Percentiles rank a stretch among this genome's conserved stretches.
Conservation (phyloP, 208 protist genomes). For the Blechomonas ayalai region DNA sequence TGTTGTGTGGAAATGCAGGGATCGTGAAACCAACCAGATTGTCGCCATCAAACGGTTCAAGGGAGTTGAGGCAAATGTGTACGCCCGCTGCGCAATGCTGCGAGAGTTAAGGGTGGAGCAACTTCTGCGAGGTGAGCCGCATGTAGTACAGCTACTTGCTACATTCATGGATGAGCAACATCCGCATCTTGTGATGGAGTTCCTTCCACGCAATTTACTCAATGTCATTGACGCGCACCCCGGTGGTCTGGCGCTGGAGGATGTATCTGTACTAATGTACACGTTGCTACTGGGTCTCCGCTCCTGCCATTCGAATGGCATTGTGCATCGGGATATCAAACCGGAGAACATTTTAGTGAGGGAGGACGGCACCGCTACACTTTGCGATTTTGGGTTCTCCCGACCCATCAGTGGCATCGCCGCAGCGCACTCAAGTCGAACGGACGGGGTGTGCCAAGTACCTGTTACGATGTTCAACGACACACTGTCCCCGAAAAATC, state of each 20-base stretch:
- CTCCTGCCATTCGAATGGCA: slow-evolving; percentile 86
- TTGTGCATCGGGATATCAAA: slow-evolving; percentile 92
- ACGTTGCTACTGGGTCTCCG: slow-evolving; percentile 85
- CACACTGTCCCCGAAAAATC: neutral
- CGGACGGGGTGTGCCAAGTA: neutral
- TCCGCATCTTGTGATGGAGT: slow-evolving; percentile 95
- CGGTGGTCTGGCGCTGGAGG: slow-evolving; percentile 34
- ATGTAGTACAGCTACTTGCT: slow-evolving; percentile 89
- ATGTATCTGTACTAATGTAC: slow-evolving; percentile 68
- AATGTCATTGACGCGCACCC: slow-evolving; percentile 72
- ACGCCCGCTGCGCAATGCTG: slow-evolving; percentile 84
- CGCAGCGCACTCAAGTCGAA: neutral
- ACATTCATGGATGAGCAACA: slow-evolving; percentile 76
- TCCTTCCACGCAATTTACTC: slow-evolving; percentile 81
- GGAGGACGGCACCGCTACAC: slow-evolving; percentile 33
- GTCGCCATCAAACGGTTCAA: slow-evolving; percentile 96
- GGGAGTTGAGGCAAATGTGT: slow-evolving; percentile 79
- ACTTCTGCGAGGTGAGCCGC: slow-evolving; percentile 78
- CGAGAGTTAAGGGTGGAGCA: slow-evolving; percentile 90
- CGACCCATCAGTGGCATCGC: slow-evolving; percentile 14
- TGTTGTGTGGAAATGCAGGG: slow-evolving; percentile 86
- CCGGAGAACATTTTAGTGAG: slow-evolving; percentile 87
- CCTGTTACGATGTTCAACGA: neutral
- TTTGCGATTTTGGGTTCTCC: slow-evolving; percentile 92
- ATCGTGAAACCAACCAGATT: slow-evolving; percentile 65